Conservation (phyloP, 208 protist genomes). For the Tritrichomonas foetus region DNA sequence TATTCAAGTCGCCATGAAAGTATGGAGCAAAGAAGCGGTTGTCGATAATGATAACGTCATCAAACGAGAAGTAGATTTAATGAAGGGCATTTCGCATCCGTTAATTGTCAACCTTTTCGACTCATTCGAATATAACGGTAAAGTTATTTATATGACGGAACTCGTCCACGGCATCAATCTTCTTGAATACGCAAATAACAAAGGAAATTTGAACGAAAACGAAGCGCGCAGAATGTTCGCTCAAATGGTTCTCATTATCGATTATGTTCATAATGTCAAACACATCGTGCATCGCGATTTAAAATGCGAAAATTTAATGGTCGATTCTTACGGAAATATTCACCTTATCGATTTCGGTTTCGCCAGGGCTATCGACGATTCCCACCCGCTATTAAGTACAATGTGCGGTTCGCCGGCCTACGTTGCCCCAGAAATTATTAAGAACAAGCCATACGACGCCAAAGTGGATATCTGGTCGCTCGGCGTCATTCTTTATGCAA, state of each 20-base stretch:
- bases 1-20: too few species aligned
- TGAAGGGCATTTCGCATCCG: too few species aligned
- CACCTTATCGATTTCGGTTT: constrained; percentile 12
- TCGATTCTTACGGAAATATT: background rate
- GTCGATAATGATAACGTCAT: too few species aligned
- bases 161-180: background rate
- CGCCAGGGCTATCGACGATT: too few species aligned
- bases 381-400: too few species aligned
- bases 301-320: background rate
- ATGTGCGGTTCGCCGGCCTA: background rate
- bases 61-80: too few species aligned
- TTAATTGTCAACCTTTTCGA: too few species aligned
- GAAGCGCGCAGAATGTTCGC: background rate
- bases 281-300: background rate
- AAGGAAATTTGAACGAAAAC: background rate
- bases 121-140: too few species aligned
- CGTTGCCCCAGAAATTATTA: background rate
- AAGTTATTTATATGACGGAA: too few species aligned
- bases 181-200: constrained; percentile 3
- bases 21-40: too few species aligned
- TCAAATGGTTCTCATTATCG: background rate
- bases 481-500: background rate
- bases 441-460: background rate
- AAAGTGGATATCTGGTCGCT: background rate
- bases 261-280: constrained; percentile 9